A percentile compares a stretch with the other conserved stretches of the same genome.
Conservation (phyloP, 2,329 filamentous ascomycete species). For the Setomelanomma holmii region DNA sequence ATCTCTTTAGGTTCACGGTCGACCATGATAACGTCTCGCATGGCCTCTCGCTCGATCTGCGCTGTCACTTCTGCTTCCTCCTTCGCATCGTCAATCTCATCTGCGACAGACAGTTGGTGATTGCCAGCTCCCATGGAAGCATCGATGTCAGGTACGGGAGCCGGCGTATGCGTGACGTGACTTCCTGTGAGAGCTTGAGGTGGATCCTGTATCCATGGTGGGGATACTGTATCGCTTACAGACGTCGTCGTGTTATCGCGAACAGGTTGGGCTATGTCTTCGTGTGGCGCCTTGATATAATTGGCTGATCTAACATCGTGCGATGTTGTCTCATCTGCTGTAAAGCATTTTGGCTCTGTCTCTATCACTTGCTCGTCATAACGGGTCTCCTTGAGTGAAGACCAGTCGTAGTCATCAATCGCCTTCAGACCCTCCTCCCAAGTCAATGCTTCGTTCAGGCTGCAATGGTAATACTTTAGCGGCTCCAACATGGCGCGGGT, state of each 20-base stretch:
- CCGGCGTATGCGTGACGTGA: not conserved
- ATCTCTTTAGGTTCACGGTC: too few relatives aligned
- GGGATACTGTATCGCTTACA: too few relatives aligned
- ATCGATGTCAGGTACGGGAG: not conserved
- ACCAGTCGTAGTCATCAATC: slow-evolving; percentile 38
- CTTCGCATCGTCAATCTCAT: not conserved
- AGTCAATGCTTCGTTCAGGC: not conserved
- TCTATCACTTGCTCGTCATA: too few relatives aligned
- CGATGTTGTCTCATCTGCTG: too few relatives aligned
- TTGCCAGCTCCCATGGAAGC: not conserved
- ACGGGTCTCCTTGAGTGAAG: not conserved
- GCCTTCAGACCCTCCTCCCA: slow-evolving; percentile 29
- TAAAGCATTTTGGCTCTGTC: too few relatives aligned
- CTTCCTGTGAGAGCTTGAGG: too few relatives aligned
- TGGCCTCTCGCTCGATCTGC: not conserved
- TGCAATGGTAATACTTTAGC: slow-evolving; percentile 16
- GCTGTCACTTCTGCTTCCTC: not conserved
- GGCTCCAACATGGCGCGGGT: not conserved
- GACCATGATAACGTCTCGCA: too few relatives aligned
- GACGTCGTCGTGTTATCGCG: too few relatives aligned
- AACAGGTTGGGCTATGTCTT: too few relatives aligned
- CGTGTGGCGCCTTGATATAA: too few relatives aligned
- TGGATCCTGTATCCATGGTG: too few relatives aligned
- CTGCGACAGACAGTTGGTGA: not conserved
- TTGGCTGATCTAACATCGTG: too few relatives aligned